Evolutionary conservation across 2,329 filamentous ascomycete genomes (phyloP).

Genomic region (Penicillium olsonii): DNA sequence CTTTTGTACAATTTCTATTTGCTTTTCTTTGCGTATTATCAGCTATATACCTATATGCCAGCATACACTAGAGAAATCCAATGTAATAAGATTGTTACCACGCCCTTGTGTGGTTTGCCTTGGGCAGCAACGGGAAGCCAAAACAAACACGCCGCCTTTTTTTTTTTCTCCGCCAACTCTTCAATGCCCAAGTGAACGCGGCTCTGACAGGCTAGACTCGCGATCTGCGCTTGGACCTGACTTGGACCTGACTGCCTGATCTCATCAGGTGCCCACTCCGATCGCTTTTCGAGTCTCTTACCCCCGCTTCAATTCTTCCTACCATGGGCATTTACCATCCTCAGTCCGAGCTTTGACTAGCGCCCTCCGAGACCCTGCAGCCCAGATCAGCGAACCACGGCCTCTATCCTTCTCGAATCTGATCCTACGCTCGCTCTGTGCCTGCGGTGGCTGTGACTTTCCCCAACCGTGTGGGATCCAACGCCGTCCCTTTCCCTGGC

Average conservation of each 20-base stretch:
- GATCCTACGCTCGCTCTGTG: not conserved
- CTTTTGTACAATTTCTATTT: not conserved
- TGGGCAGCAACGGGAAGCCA: constrained; percentile 26
- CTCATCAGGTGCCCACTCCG: constrained; percentile 28
- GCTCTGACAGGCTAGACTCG: constrained; percentile 9
- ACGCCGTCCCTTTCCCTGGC: not conserved
- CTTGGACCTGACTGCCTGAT: constrained; percentile 29
- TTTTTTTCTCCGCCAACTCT: constrained; percentile 18
- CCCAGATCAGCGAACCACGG: constrained; percentile 10
- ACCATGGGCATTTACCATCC: constrained; percentile 10
- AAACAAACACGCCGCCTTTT: constrained; percentile 28
- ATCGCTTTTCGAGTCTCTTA: constrained; percentile 12
- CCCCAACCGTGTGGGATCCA: not conserved
- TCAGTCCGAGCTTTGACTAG: constrained; percentile 13
- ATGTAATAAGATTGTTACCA: not conserved
- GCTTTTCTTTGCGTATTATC: not conserved
- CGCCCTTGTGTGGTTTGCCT: constrained; percentile 17
- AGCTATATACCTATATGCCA: constrained; percentile 12
- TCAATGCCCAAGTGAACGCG: constrained; percentile 6
- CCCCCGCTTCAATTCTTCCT: constrained; percentile 1
- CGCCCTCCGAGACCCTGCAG: constrained; percentile 17
- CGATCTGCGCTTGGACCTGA: constrained; percentile 27
- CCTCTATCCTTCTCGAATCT: constrained; percentile 4
- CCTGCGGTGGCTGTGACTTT: not conserved
- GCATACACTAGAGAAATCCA: constrained; percentile 1